Percentiles rank a stretch among this genome's conserved stretches.
These are phyloP conservation scores for Inga laurina DNA, from an alignment of 306 rosid genomes.

Conservation along the genomic window DNA sequence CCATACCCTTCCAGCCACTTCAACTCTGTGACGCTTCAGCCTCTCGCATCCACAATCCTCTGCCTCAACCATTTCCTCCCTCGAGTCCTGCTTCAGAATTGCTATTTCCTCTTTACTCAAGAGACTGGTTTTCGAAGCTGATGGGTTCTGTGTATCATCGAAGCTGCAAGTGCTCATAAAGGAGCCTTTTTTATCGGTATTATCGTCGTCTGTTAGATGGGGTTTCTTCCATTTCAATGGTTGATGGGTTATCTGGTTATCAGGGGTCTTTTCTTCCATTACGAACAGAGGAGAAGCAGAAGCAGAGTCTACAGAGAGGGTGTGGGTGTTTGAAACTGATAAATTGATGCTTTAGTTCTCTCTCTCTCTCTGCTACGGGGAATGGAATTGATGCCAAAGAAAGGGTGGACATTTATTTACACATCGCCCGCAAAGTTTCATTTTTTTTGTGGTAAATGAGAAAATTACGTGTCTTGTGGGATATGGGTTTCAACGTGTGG, in stretches of 20 bases:
- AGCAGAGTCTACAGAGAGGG: neutral
- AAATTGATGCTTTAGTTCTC: neutral
- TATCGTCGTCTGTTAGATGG: constrained; percentile 20
- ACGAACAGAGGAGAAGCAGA: neutral
- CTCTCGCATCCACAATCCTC: constrained; percentile 72
- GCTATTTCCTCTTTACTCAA: constrained; percentile 26
- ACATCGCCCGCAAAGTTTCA: constrained; percentile 58
- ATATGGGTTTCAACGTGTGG: constrained; percentile 54
- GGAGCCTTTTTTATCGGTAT: neutral
- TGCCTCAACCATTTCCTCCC: neutral
- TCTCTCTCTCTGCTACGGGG: neutral
- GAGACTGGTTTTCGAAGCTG: constrained; percentile 24
- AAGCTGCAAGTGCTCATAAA: neutral
- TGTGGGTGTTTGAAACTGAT: neutral
- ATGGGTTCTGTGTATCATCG: constrained; percentile 18
- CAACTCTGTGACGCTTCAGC: constrained; percentile 70
- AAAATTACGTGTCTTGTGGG: constrained; percentile 64
- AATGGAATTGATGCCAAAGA: constrained; percentile 38
- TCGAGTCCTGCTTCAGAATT: constrained; percentile 10
- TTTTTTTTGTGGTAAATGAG: constrained; percentile 67
- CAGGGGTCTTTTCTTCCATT: constrained; percentile 37
- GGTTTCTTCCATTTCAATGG: constrained; percentile 35
- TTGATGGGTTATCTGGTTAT: constrained; percentile 27
- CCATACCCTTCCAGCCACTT: constrained; percentile 83
- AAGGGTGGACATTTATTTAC: constrained; percentile 69